phyloP scores from a whole-genome alignment of 805 yeast genomes.

The Helenozyma rhizophorensis region DNA sequence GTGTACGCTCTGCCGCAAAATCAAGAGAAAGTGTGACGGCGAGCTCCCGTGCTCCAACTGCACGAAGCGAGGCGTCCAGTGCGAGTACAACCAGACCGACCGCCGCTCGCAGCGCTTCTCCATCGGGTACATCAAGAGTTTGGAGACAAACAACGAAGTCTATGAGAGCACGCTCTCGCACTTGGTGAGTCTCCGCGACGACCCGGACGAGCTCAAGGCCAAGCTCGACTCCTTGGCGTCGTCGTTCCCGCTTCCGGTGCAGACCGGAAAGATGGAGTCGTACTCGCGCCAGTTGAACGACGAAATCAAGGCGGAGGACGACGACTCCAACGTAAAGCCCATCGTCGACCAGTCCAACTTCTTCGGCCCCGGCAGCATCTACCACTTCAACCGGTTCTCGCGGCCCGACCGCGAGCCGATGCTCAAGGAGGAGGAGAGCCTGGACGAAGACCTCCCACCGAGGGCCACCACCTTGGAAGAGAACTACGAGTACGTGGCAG shows the following conservation, averaged over 20 bases:
- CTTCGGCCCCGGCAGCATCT: slow-evolving; percentile 17
- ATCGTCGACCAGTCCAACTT: slow-evolving; percentile 9
- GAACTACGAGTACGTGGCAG: slow-evolving; percentile 10
- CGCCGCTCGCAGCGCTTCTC: slow-evolving; percentile 15
- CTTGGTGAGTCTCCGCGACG: slow-evolving; percentile 11
- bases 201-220: slow-evolving; percentile 11
- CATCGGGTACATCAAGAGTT: slow-evolving; percentile 14
- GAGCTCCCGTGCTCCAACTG: slow-evolving; percentile 15
- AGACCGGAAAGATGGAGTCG: neutral
- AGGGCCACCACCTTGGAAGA: slow-evolving; percentile 10
- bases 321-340: slow-evolving; percentile 3
- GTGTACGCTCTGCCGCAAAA: slow-evolving; percentile 15
- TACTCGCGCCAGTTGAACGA: slow-evolving; percentile 3
- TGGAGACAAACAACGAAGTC: slow-evolving; percentile 15
- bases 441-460: neutral
- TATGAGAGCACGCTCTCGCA: slow-evolving; percentile 10
- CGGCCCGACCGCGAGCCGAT: slow-evolving; percentile 5
- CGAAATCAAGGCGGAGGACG: slow-evolving; percentile 5
- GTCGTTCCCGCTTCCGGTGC: slow-evolving; percentile 4
- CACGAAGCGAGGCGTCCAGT: slow-evolving; percentile 6
- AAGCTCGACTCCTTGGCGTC: slow-evolving; percentile 11
- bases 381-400: slow-evolving; percentile 2
- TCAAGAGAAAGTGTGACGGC: slow-evolving; percentile 17
- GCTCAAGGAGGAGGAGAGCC: neutral
- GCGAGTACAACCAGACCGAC: slow-evolving; percentile 15